phyloP scores from a whole-genome alignment of 768 basidiomycete genomes.

The Trametes villosa region DNA sequence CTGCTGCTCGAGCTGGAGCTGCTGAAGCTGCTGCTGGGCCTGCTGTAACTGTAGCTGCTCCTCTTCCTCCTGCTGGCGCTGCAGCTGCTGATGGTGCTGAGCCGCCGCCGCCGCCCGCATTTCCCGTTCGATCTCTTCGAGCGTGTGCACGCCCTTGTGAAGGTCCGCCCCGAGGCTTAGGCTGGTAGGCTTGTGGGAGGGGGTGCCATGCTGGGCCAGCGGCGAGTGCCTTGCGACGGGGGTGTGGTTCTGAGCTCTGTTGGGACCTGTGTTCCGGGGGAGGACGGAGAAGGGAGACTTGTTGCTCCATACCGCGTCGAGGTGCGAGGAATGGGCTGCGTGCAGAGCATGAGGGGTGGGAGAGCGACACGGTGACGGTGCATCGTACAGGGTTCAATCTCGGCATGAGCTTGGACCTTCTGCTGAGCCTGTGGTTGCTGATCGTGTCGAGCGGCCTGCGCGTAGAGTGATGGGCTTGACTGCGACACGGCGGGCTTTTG shows the following conservation, averaged over 20 bases:
- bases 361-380: constrained; percentile 25
- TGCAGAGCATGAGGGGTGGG: constrained; percentile 33
- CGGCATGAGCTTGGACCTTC: neutral
- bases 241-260: constrained; percentile 43
- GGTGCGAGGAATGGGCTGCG: constrained; percentile 47
- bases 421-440: constrained; percentile 21
- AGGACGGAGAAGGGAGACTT: constrained; percentile 76
- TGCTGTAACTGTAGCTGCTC: constrained; percentile 38
- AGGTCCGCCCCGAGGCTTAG: constrained; percentile 27
- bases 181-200: constrained; percentile 16
- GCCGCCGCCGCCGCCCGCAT: constrained; percentile 63
- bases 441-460: constrained; percentile 10
- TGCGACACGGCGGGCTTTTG: constrained; percentile 24
- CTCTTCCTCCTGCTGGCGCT: constrained; percentile 29
- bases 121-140: constrained; percentile 85
- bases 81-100: constrained; percentile 31
- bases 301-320: constrained; percentile 84
- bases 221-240: constrained; percentile 17
- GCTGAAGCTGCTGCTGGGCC: constrained; percentile 43
- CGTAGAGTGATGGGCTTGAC: constrained; percentile 10
- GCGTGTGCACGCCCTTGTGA: constrained; percentile 50
- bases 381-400: constrained; percentile 35
- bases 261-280: constrained; percentile 54
- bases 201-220: constrained; percentile 27
- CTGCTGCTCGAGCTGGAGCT: constrained; percentile 40